Evolutionary conservation across 2,329 filamentous ascomycete species (phyloP), one percentile per base, ranked within the genome.

Genomic region (Fusarium sp.): DNA sequence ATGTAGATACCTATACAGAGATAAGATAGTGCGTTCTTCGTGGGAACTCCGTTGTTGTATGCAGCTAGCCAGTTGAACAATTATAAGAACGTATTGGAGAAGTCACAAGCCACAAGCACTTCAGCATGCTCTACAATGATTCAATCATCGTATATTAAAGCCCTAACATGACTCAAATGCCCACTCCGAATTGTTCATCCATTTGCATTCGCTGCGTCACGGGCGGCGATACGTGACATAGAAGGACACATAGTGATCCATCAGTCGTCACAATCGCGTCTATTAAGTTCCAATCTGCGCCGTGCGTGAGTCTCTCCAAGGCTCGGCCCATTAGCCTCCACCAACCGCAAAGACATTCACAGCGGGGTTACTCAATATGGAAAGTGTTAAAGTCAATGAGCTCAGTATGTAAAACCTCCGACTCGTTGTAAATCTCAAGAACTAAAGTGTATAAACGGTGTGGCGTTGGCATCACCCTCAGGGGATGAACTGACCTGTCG

Each of bases 301-400:
- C 2, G 18, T n/a, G 18, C 10, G 34, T 38, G 18, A n/a, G 12
- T n/a, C 10, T 38, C 5, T 9, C 11, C 3, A n/a, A 12, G 18
- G 6, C 18, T 38, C 34, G 2, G 10, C 18, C 34, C 18, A 10
- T n/a, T 11, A n/a, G 1, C 3, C 18, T n/a, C 18, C 6, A n/a
- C 34, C 34, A 38, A n/a, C 6, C 6, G 6, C 6, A n/a, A 12
- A 3, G 18, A n/a, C 18, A 38, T 12, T n/a, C 3, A 38, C 10
- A 38, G 34, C 9, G 18, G 3, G 10, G 34, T n/a, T 10, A 1
- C 3, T 2, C 18, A n/a, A n/a, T 6, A 38, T 2, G 10, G 2
- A 12, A 38, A 11, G 6, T 11, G 18, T 12, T 38, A n/a, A 38
- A 12, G 3, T n/a, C 1, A 12, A 12, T n/a, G 9, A 5, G 18